These are phyloP conservation scores for Teratosphaeria destructans DNA, from an alignment of 2,329 filamentous ascomycete genomes.

Conservation along the genomic window DNA sequence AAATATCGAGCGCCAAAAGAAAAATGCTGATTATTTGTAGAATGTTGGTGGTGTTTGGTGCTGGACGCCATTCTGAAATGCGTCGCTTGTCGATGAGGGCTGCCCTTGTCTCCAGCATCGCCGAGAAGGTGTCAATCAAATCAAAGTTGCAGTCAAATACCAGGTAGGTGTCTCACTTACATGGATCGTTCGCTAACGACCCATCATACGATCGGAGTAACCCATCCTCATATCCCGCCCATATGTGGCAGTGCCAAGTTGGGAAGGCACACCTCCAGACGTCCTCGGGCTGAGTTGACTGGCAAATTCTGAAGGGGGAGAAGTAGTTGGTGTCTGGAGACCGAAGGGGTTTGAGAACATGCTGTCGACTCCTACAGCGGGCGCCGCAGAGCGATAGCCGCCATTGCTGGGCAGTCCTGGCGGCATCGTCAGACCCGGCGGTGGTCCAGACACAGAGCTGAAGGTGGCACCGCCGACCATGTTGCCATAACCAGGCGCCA, in stretches of 20 bases:
- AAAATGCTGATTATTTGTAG: background rate
- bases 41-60: background rate
- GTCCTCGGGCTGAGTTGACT: constrained; percentile 13
- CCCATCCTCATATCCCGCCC: constrained; percentile 11
- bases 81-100: background rate
- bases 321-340: background rate
- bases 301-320: constrained; percentile 11
- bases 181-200: background rate
- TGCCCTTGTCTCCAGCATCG: background rate
- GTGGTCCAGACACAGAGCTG: constrained; percentile 48
- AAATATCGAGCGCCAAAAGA: background rate
- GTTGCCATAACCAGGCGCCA: constrained; percentile 46
- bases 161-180: background rate
- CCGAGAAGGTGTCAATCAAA: background rate
- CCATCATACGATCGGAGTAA: constrained; percentile 9
- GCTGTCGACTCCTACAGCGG: constrained; percentile 13
- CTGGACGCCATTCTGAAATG: background rate
- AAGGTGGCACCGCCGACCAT: constrained; percentile 60
- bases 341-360: constrained; percentile 22
- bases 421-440: constrained; percentile 68
- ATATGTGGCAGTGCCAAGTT: constrained; percentile 17
- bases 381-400: constrained; percentile 8
- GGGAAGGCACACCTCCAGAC: constrained; percentile 20
- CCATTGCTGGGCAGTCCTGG: constrained; percentile 32
- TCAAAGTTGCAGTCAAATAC: background rate